These are phyloP conservation scores for Leccinum obscurum DNA, from an alignment of 768 basidiomycete genomes.

Conservation along the genomic window DNA sequence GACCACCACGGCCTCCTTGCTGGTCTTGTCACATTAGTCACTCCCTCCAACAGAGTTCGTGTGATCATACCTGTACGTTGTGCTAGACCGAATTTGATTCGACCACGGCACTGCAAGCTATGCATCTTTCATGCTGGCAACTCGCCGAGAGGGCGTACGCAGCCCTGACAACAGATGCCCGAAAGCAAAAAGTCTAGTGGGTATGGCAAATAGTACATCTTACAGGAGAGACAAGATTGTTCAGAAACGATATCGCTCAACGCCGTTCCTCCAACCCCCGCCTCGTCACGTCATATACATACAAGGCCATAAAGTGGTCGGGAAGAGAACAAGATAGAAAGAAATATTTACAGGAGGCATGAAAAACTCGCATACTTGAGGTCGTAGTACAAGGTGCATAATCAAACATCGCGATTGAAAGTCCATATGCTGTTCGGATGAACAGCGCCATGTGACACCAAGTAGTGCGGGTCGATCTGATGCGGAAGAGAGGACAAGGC, in stretches of 20 bases:
- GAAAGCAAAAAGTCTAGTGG: constrained; percentile 23
- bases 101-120: not conserved
- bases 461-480: constrained; percentile 13
- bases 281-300: constrained; percentile 23
- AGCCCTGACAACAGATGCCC: constrained; percentile 1
- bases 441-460: constrained; percentile 16
- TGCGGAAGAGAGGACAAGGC: constrained; percentile 9
- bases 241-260: constrained; percentile 12
- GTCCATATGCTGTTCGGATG: constrained; percentile 17
- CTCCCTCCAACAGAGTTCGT: not conserved
- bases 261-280: constrained; percentile 18
- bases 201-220: constrained; percentile 27
- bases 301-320: constrained; percentile 17
- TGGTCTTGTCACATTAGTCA: not conserved
- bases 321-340: constrained; percentile 14
- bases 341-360: constrained; percentile 25
- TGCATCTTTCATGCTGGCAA: not conserved
- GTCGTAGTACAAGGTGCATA: constrained; percentile 1
- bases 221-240: constrained; percentile 24
- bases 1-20: not conserved
- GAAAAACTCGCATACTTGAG: constrained; percentile 9
- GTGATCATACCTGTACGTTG: constrained; percentile 1
- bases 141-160: not conserved
- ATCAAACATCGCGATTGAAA: constrained; percentile 17
- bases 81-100: not conserved